Base-by-base conservation (phyloP, 495 filamentous ascomycete genomes). In the Penicillium pancosmium region DNA sequence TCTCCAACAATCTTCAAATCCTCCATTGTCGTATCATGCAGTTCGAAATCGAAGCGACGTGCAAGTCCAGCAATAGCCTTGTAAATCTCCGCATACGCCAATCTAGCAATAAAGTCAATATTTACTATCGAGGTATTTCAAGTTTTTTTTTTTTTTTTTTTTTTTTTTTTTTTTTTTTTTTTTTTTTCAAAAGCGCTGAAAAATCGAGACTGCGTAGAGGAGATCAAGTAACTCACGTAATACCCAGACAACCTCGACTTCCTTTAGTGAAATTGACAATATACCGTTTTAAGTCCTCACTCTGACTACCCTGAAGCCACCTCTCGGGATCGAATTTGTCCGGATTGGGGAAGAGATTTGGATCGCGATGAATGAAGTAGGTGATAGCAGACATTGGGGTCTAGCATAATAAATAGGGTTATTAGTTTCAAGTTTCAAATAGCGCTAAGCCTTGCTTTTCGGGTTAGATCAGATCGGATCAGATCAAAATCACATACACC, bases 281-380 rank as follows among this genome's bases (percentile, higher is more conserved):
- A 16, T 41, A 53, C 15, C 51, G 34, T 18, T 53, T 41, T 2
- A 53, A 21, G 12, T 41, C 25, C 35, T 53, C 51, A 15, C 51
- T 41, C 35, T 31, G 21, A 27, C 19, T 27, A 25, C 46, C 44
- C 13, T 41, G 50, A 13, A 54, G 21, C 57, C 57, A 59, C 11
- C 57, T 50, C n/a, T 59, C 51, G 6, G 57, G 57, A 38, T 59
- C 50, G 16, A 59, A 59, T 34, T 54, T 54, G 12, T 48, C 21
- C 5, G 57, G 57, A 4, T 49, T 33, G 8, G 57, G 57, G 35
- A 59, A 59, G 19, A 59, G 18, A 18, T 15, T 41, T 9, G 57
- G 50, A 43, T 59, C 57, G 40, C 47, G 52, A 16, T 54, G 57
- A 27, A 59, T 52, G 25, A 59, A 59, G 13, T 59, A 59, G n/a